Evolutionary conservation across 1,284 basidiomycete species (phyloP), one percentile per base, ranked within the genome.

Genomic region (Marasmius oreades): DNA sequence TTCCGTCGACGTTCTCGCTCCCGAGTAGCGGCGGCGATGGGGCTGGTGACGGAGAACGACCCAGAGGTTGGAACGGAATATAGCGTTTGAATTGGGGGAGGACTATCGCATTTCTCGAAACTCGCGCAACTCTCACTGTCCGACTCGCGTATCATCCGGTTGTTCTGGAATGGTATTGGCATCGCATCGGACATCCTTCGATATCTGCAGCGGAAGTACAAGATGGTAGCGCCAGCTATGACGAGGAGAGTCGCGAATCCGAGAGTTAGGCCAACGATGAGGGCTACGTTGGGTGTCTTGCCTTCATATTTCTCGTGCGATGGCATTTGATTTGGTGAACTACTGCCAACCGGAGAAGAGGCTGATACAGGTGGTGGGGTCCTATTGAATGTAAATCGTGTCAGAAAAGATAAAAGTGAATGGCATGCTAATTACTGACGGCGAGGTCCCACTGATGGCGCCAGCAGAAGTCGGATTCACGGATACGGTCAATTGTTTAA

Each of bases 201-300:
- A 18, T 45, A 33, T 16, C 55, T 45, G 34, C 56, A 59, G n/a
- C 58, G 55, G 2, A 52, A n/a, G 33, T 22, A 57, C 1, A 57
- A n/a, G 16, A 57, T 20, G 28, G 44, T 12, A 7, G 33, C 44
- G 1, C 22, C 51, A 3, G 53, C 20, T 12, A 53, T 22, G 44
- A 57, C 46, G 4, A 57, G n/a, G 34, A 57, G 24, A 1, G 22
- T 22, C 2, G 52, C 34, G 28, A 24, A 5, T 28, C 55, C 55
- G 14, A 52, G 26, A 14, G 47, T 36, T 12, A 14, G 36, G 20
- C 55, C 55, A 31, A 57, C 45, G 14, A 57, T 42, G 16, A 39
- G 23, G 4, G 51, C 42, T 11, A 44, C 14, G 24, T 52, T 36
- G 20, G 26, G 11, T 23, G 23, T 20, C 5, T 45, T 45, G 20